Evolutionary conservation across 495 filamentous ascomycete genomes (phyloP).

Genomic region (Gamarada debralockiae): DNA sequence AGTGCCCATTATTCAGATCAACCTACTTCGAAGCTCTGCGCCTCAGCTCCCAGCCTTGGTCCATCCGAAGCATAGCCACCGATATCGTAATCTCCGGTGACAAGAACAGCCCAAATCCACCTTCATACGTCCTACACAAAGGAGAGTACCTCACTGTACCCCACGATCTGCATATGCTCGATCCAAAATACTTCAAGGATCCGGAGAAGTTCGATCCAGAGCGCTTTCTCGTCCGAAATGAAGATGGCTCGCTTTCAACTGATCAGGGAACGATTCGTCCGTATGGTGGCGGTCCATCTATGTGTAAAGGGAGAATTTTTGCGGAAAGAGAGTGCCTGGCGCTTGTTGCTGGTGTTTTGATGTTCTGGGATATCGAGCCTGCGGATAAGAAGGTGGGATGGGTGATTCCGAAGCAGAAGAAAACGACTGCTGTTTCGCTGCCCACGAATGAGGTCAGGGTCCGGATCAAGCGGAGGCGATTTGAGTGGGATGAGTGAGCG

Average conservation of each 20-base stretch:
- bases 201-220: constrained; percentile 48
- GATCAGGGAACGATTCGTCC: constrained; percentile 36
- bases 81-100: constrained; percentile 14
- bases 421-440: constrained; percentile 20
- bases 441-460: constrained; percentile 24
- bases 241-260: constrained; percentile 24
- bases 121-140: constrained; percentile 40
- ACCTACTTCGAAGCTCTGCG: constrained; percentile 53
- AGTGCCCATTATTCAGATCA: constrained; percentile 49
- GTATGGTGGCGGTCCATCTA: constrained; percentile 33
- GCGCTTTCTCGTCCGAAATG: constrained; percentile 43
- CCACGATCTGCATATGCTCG: constrained; percentile 45
- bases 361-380: constrained; percentile 37
- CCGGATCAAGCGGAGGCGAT: constrained; percentile 21
- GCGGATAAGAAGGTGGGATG: constrained; percentile 21
- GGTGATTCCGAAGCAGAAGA: constrained; percentile 28
- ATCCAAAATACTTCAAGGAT: constrained; percentile 43
- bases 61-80: constrained; percentile 18
- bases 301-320: constrained; percentile 32
- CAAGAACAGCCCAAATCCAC: neutral
- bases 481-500: constrained; percentile 20
- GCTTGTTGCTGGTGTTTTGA: constrained; percentile 33
- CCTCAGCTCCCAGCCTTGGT: constrained; percentile 44
- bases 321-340: constrained; percentile 33
- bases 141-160: constrained; percentile 46